Evolutionary conservation across 352 stramenopile genomes (phyloP).

Genomic region (Globisporangium rhizosaccharum): DNA sequence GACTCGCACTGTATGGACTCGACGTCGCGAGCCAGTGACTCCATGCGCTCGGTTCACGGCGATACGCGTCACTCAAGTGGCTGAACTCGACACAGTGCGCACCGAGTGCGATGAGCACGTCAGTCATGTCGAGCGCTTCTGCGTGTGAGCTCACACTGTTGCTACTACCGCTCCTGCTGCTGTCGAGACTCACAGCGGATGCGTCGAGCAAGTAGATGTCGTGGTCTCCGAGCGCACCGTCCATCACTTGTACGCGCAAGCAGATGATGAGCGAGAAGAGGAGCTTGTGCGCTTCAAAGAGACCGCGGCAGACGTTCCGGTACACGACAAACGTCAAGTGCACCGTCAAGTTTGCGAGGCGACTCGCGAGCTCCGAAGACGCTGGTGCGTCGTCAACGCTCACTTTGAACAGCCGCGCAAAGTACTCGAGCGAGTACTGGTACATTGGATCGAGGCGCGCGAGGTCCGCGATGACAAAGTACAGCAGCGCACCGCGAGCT

Average conservation of each 20-base stretch:
- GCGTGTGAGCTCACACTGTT: neutral
- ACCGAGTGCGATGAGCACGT: constrained; percentile 27
- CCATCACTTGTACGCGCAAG: constrained; percentile 46
- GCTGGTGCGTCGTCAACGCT: constrained; percentile 41
- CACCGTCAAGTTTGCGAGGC: constrained; percentile 34
- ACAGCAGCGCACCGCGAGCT: constrained; percentile 56
- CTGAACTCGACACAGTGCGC: constrained; percentile 17
- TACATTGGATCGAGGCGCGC: constrained; percentile 68
- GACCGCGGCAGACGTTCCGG: constrained; percentile 59
- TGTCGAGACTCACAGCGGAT: constrained; percentile 6
- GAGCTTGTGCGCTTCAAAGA: constrained; percentile 63
- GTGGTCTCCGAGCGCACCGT: constrained; percentile 23
- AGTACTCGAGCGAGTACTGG: constrained; percentile 77
- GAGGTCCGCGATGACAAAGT: constrained; percentile 65
- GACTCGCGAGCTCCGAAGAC: constrained; percentile 21
- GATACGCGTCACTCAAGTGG: constrained; percentile 37
- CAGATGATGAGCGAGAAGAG: constrained; percentile 61
- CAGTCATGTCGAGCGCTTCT: constrained; percentile 11
- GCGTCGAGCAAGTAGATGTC: constrained; percentile 38
- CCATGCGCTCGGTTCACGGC: constrained; percentile 33
- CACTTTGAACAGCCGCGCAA: constrained; percentile 51
- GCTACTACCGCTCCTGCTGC: neutral
- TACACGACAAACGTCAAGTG: constrained; percentile 57
- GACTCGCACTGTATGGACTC: constrained; percentile 28
- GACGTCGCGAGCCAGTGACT: constrained; percentile 27